These are phyloP conservation scores for Solanum acaule DNA, from an alignment of 257 asterid species.

Conservation along the genomic window DNA sequence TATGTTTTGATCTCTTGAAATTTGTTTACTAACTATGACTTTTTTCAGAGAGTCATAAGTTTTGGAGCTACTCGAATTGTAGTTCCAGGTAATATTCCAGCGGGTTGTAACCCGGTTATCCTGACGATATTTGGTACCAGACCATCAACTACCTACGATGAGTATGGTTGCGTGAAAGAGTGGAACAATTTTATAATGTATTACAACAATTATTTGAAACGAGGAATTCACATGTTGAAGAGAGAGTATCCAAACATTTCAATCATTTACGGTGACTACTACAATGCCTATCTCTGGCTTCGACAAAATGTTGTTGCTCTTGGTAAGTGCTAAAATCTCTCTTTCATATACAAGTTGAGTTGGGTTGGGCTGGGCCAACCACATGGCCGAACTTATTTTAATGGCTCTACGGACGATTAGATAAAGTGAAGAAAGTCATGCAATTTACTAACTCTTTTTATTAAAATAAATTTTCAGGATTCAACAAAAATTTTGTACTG, in stretches of 20 bases:
- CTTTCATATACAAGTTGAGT: too few relatives aligned
- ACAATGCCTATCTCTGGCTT: neutral
- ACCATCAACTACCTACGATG: neutral
- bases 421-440: neutral
- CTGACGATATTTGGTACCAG: neutral
- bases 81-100: too few relatives aligned
- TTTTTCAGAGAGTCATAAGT: too few relatives aligned
- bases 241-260: constrained; percentile 1
- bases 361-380: too few relatives aligned
- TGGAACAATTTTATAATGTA: neutral
- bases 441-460: neutral
- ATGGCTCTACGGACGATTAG: neutral
- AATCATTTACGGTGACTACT: constrained; percentile 10
- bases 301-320: neutral
- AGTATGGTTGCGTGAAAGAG: constrained; percentile 3
- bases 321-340: neutral
- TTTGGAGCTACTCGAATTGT: too few relatives aligned
- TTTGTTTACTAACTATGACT: too few relatives aligned
- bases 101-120: too few relatives aligned
- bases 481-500: neutral
- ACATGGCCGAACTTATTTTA: neutral
- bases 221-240: constrained; percentile 2
- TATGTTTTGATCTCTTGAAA: too few relatives aligned
- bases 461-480: neutral
- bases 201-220: constrained; percentile 6